Evolutionary conservation across 768 basidiomycete genomes (phyloP).

Genomic region (Lyophyllum decastes): DNA sequence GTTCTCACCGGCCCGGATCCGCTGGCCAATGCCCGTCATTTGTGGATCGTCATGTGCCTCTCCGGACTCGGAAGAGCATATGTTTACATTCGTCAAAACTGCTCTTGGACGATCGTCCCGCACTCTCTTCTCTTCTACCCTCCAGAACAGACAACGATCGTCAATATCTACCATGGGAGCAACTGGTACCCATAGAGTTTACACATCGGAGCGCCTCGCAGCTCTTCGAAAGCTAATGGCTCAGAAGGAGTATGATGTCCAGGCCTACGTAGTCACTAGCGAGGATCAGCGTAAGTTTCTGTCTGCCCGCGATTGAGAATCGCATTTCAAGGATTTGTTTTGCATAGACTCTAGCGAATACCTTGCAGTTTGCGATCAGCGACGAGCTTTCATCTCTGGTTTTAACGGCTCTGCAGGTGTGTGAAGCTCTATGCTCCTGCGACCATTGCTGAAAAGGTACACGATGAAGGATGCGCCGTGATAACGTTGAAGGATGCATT

Average conservation of each 20-base stretch:
- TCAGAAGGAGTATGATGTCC: slow-evolving; percentile 44
- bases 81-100: slow-evolving; percentile 3
- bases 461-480: no score
- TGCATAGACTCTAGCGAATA: slow-evolving; percentile 86
- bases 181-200: slow-evolving; percentile 43
- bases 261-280: slow-evolving; percentile 83
- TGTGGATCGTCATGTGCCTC: slow-evolving; percentile 5
- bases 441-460: not conserved
- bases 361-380: slow-evolving; percentile 78
- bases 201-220: slow-evolving; percentile 65
- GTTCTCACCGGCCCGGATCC: not conserved
- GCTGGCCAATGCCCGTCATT: not conserved
- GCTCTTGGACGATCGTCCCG: slow-evolving; percentile 12
- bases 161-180: slow-evolving; percentile 34
- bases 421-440: slow-evolving; percentile 11
- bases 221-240: slow-evolving; percentile 73
- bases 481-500: slow-evolving; percentile 60
- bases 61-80: not conserved
- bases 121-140: slow-evolving; percentile 5
- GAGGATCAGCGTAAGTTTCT: slow-evolving; percentile 84
- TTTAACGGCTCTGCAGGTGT: slow-evolving; percentile 93
- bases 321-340: not conserved
- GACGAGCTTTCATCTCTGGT: slow-evolving; percentile 87
- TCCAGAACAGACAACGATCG: not conserved
- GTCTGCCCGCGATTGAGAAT: not conserved